A percentile compares a stretch with the other conserved stretches of the same genome.
Evolutionary conservation across 495 filamentous ascomycete species (phyloP).

Genomic region (Tricharina praecox): DNA sequence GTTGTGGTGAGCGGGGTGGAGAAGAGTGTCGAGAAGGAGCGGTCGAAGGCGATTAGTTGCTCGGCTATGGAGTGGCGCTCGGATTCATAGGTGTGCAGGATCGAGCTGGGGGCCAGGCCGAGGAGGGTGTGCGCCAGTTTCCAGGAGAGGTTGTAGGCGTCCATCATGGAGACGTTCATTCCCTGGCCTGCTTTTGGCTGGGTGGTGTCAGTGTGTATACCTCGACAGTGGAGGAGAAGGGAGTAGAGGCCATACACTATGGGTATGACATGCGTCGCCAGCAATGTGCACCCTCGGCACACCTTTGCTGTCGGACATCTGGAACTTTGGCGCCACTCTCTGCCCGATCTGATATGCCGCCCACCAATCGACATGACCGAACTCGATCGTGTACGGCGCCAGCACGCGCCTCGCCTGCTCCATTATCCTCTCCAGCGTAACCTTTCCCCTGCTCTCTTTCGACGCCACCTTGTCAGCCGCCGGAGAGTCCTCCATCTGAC

Average conservation of each 20-base stretch:
- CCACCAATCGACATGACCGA: slow-evolving; percentile 41
- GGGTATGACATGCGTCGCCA: slow-evolving; percentile 27
- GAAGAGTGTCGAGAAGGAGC: too few relatives aligned
- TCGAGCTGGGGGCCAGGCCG: slow-evolving; percentile 6
- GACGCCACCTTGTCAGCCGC: slow-evolving; percentile 11
- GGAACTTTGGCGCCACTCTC: slow-evolving; percentile 10
- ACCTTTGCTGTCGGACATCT: slow-evolving; percentile 29
- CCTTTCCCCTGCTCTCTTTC: slow-evolving; percentile 7
- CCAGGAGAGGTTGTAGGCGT: slow-evolving; percentile 29
- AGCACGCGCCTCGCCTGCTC: slow-evolving; percentile 42
- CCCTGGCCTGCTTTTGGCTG: slow-evolving; percentile 30
- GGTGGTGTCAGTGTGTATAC: too few relatives aligned
- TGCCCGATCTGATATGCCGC: slow-evolving; percentile 24
- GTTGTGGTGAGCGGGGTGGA: slow-evolving; percentile 30
- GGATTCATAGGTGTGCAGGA: slow-evolving; percentile 22
- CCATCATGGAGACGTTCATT: slow-evolving; percentile 30
- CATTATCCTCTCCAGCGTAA: slow-evolving; percentile 44
- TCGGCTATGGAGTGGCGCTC: slow-evolving; percentile 26
- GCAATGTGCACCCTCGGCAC: slow-evolving; percentile 25
- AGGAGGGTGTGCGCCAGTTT: slow-evolving; percentile 24
- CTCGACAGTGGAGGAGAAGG: too few relatives aligned
- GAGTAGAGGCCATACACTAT: too few relatives aligned
- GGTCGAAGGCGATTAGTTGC: slow-evolving; percentile 28
- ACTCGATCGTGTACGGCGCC: slow-evolving; percentile 31
- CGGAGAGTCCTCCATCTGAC: slow-evolving; percentile 29